A percentile compares a stretch with the other conserved stretches of the same genome.
Evolutionary conservation across 805 yeast species (phyloP).

Genomic region (Candida sanyiensis): DNA sequence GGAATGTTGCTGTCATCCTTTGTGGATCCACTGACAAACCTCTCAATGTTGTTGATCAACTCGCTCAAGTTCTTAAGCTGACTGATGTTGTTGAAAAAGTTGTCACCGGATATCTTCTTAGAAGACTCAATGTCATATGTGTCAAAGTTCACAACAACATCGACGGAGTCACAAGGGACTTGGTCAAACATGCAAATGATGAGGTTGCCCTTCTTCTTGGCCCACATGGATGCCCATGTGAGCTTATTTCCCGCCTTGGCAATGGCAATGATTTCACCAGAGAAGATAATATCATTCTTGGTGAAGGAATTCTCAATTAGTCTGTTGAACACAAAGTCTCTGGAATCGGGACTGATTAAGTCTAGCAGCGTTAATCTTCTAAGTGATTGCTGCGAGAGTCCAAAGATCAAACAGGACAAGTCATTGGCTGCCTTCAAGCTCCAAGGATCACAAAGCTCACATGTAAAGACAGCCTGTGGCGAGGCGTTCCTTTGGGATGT

Average conservation of each 20-base stretch:
- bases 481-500: constrained; percentile 64
- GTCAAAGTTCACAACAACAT: constrained; percentile 37
- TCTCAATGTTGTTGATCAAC: constrained; percentile 26
- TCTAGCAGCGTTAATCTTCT: constrained; percentile 64
- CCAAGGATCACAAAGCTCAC: constrained; percentile 73
- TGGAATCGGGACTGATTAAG: constrained; percentile 69
- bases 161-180: constrained; percentile 67
- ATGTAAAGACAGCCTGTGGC: constrained; percentile 84
- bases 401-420: constrained; percentile 81
- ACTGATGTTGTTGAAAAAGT: constrained; percentile 15
- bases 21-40: constrained; percentile 10
- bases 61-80: constrained; percentile 17
- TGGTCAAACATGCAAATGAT: constrained; percentile 85
- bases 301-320: constrained; percentile 33
- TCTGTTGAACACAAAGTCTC: constrained; percentile 60
- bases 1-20: constrained; percentile 17
- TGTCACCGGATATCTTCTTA: constrained; percentile 22
- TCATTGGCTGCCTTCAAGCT: constrained; percentile 79
- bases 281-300: constrained; percentile 47
- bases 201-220: constrained; percentile 63
- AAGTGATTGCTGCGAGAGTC: constrained; percentile 62
- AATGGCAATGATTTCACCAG: constrained; percentile 84
- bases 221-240: constrained; percentile 91
- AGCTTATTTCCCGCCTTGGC: constrained; percentile 56
- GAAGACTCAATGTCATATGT: constrained; percentile 15